phyloP scores from a whole-genome alignment of 2,329 filamentous ascomycete genomes.

The Alternaria burnsii region DNA sequence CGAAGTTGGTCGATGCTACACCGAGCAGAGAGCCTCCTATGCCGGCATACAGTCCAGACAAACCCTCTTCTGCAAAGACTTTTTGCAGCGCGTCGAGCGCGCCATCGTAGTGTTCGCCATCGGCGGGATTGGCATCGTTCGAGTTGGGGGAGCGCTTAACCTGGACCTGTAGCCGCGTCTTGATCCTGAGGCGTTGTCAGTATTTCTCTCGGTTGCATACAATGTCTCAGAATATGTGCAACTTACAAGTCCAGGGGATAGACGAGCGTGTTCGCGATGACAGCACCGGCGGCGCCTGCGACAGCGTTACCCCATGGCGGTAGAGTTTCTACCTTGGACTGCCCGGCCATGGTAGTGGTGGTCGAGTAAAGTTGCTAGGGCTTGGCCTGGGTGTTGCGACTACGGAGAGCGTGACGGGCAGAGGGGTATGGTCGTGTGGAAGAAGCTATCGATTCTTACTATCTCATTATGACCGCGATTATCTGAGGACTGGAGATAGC shows the following conservation, averaged over 20 bases:
- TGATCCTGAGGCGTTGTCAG: constrained; percentile 70
- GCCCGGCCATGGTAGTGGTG: constrained; percentile 57
- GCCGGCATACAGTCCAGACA: constrained; percentile 85
- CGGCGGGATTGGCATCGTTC: constrained; percentile 50
- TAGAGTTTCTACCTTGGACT: constrained; percentile 72
- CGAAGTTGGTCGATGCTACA: constrained; percentile 97
- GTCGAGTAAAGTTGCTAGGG: constrained; percentile 1
- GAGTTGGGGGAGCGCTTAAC: constrained; percentile 68
- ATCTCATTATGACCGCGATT: constrained; percentile 33
- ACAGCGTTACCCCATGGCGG: constrained; percentile 94
- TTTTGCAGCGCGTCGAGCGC: constrained; percentile 88
- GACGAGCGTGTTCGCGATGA: constrained; percentile 92
- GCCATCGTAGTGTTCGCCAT: constrained; percentile 80
- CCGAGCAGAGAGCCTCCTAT: constrained; percentile 87
- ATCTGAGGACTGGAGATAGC: constrained; percentile 11
- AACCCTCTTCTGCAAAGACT: constrained; percentile 81
- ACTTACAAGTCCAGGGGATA: constrained; percentile 96
- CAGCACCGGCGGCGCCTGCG: constrained; percentile 90
- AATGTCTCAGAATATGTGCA: not conserved
- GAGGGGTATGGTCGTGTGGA: constrained; percentile 19
- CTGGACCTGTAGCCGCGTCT: constrained; percentile 95
- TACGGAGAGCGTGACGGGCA: constrained; percentile 26
- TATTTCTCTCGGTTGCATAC: not conserved
- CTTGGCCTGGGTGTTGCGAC: constrained; percentile 11
- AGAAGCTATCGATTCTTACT: constrained; percentile 16